Evolutionary conservation across 2,329 filamentous ascomycete species (phyloP).

Genomic region (Dactylonectria macrodidyma): DNA sequence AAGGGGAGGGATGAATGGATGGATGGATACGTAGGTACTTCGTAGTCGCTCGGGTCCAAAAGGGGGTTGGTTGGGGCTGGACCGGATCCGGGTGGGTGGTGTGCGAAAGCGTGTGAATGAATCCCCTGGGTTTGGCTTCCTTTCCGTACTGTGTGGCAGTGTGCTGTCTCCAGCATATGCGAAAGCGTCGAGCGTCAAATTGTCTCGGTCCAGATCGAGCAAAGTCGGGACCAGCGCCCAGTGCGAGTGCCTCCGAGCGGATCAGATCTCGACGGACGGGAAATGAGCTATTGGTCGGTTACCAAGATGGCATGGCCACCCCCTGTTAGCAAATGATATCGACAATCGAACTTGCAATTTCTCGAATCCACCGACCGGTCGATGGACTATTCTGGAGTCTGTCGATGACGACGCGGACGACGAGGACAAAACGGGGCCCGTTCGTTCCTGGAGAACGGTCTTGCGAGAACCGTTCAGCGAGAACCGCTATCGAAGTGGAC

Average conservation of each 20-base stretch:
- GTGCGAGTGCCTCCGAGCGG: slow-evolving; percentile 18
- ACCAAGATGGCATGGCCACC: slow-evolving; percentile 37
- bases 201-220: slow-evolving; percentile 2
- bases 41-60: slow-evolving; percentile 36
- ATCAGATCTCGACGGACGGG: slow-evolving; percentile 36
- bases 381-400: slow-evolving; percentile 21
- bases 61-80: slow-evolving; percentile 46
- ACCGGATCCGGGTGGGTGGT: slow-evolving; percentile 37
- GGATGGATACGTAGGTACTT: too few relatives aligned
- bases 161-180: background rate
- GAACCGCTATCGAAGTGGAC: slow-evolving; percentile 3
- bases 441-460: background rate
- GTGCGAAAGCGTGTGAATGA: slow-evolving; percentile 14
- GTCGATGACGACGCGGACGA: slow-evolving; percentile 35
- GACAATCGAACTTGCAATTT: slow-evolving; percentile 44
- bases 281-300: slow-evolving; percentile 44
- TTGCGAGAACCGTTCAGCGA: slow-evolving; percentile 5
- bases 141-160: slow-evolving; percentile 13
- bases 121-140: slow-evolving; percentile 19
- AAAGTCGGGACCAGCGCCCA: background rate
- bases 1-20: slow-evolving; percentile 14
- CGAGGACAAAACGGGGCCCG: background rate
- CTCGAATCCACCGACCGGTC: slow-evolving; percentile 41
- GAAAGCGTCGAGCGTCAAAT: slow-evolving; percentile 8
- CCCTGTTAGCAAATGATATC: slow-evolving; percentile 46